These are phyloP conservation scores for Claviceps pusilla DNA, from an alignment of 2,329 filamentous ascomycete species.

Conservation along the genomic window DNA sequence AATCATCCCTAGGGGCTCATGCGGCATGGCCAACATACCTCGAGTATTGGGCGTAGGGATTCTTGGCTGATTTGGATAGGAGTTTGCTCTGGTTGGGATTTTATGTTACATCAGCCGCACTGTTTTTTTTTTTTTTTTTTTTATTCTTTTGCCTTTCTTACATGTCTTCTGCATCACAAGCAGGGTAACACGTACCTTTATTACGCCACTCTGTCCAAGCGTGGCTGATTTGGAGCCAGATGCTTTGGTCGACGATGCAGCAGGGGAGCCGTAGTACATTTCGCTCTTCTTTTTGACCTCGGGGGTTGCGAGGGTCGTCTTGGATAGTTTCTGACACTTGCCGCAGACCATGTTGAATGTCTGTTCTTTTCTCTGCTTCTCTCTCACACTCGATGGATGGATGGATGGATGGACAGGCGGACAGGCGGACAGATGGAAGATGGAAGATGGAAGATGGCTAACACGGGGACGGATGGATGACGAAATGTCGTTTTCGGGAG, in stretches of 20 bases:
- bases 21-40: slow-evolving; percentile 7
- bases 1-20: not conserved
- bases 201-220: slow-evolving; percentile 40
- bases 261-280: slow-evolving; percentile 48
- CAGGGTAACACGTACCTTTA: slow-evolving; percentile 30
- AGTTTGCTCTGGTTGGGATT: slow-evolving; percentile 40
- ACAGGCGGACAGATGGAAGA: too few species aligned
- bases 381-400: too few species aligned
- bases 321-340: slow-evolving; percentile 47
- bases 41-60: slow-evolving; percentile 49
- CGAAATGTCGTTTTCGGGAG: not conserved
- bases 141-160: not conserved
- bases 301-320: slow-evolving; percentile 45
- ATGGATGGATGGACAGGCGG: too few species aligned
- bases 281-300: slow-evolving; percentile 53
- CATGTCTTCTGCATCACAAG: not conserved
- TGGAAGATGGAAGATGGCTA: too few species aligned
- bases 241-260: slow-evolving; percentile 21
- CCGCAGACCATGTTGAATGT: slow-evolving; percentile 40
- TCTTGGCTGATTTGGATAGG: slow-evolving; percentile 48
- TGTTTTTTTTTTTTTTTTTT: not conserved
- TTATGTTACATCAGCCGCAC: not conserved
- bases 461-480: not conserved
- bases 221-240: slow-evolving; percentile 34
- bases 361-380: not conserved